Base-by-base conservation (phyloP, 108 stramenopile species). In the Schizochytrium sp. region DNA sequence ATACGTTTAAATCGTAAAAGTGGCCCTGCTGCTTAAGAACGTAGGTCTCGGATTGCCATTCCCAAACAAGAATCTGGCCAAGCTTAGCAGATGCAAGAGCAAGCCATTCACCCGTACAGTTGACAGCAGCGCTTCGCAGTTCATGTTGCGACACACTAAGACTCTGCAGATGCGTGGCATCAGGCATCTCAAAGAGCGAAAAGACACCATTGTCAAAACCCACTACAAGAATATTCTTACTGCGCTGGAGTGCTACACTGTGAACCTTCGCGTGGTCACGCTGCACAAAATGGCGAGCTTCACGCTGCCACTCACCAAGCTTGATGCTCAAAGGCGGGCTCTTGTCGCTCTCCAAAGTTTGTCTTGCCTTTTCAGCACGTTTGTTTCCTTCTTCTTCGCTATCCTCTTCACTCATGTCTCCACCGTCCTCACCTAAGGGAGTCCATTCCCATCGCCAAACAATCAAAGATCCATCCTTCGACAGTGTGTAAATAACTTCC, bases 1-100 rank as follows among this genome's bases (percentile, higher is more conserved):
- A 93, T 88, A 94, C 94, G 72, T 95, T 93, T 94, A 98, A 95
- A 8, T 96, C 98, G 90, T 98, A 96, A 7, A 95, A 94, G 93
- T 99, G 99, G 19, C 99, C 99, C 55, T 97, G 96, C 91, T 99
- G 99, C 90, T 99, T 99, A n/a, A 99, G 91, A 28, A 99, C 95
- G 90, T 98, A 99, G 19, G 97, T 96, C 92, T 99, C 99, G 17
- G 97, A 96, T 91, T 98, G 91, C 99, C 99, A 99, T 92, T 98
- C 99, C 98, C 99, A 99, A 57, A 98, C 97, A 53, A 98, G 89
- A 10, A 99, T 92, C 92, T 98, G 99, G 57, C 98, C 97, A 2
- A 96, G 93, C 17, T 92, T 90, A 12, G 97, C 97, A 87, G 96
- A 97, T 12, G 97, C 99, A 40, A 99, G 93, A 13, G 98, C 99